A percentile compares a stretch with the other conserved stretches of the same genome.
These are phyloP conservation scores for Meredithiella fracta DNA, from an alignment of 2,329 filamentous ascomycete genomes.

Conservation along the genomic window DNA sequence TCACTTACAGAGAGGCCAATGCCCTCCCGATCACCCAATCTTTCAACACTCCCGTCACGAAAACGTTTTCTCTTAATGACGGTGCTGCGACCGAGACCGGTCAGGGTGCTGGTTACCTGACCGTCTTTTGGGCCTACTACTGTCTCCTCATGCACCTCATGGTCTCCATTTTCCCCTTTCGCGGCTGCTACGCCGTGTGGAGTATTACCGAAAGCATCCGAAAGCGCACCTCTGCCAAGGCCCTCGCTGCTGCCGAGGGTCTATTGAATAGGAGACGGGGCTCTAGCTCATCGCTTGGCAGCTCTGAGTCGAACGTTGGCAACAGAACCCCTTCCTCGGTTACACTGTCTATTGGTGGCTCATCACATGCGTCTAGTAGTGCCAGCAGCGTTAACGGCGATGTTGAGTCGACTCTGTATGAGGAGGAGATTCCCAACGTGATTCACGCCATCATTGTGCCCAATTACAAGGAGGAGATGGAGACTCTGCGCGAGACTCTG, in stretches of 20 bases:
- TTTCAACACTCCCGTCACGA: slow-evolving; percentile 2
- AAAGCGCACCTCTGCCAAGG: slow-evolving; percentile 23
- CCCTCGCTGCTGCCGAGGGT: slow-evolving; percentile 30
- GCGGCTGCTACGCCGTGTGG: slow-evolving; percentile 45
- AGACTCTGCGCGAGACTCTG: slow-evolving; percentile 50
- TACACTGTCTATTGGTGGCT: neutral
- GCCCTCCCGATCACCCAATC: slow-evolving; percentile 22
- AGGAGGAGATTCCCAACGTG: slow-evolving; percentile 26
- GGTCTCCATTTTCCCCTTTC: slow-evolving; percentile 45
- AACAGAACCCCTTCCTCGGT: neutral
- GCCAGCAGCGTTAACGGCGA: slow-evolving; percentile 36
- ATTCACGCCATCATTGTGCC: slow-evolving; percentile 54
- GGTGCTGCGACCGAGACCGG: slow-evolving; percentile 20
- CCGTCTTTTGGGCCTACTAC: slow-evolving; percentile 45
- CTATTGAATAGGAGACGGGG: slow-evolving; percentile 32
- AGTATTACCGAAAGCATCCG: slow-evolving; percentile 36
- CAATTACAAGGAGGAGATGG: slow-evolving; percentile 58
- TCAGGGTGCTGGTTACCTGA: slow-evolving; percentile 32
- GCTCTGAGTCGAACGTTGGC: slow-evolving; percentile 26
- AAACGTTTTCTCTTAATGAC: slow-evolving; percentile 17
- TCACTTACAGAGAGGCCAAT: slow-evolving; percentile 33
- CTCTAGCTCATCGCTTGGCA: slow-evolving; percentile 39
- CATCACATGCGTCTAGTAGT: slow-evolving; percentile 29
- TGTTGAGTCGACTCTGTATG: slow-evolving; percentile 16
- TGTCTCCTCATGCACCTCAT: slow-evolving; percentile 47